Evolutionary conservation across 352 stramenopile species (phyloP), one percentile per base, ranked within the genome.

Genomic region (Phytophthora cryptogea): DNA sequence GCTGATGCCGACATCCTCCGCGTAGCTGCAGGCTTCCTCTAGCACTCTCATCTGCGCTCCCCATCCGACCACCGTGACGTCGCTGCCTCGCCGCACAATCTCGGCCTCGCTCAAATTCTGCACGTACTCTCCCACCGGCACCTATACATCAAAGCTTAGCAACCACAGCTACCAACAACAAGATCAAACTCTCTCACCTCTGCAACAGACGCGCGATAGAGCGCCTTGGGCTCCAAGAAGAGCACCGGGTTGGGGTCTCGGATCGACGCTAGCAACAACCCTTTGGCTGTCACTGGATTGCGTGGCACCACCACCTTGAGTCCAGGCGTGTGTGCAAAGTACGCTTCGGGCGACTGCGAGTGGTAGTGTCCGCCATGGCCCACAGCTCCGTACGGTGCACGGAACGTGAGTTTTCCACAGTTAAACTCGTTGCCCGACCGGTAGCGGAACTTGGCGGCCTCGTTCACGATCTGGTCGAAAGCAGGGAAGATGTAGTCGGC

Each of bases 391-490:
- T 97, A 99, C 20, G 97, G 97, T 14, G 93, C 84, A 20, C 97
- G 92, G 48, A 99, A 81, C 3, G 96, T 99, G 36, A 99, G 86
- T 53, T 97, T 97, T 35, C 97, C 97, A 69, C 95, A 99, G 74
- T 99, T 81, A 75, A 98, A 99, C 75, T 99, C 90, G 73, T 97
- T 96, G 17, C 97, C 97, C 37, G 86, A 98, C n/a, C 97, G 86
- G 75, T 98, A 99, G 1, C 97, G 87, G 78, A 98, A 99, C 72
- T 99, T 99, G 47, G 97, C 96, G 28, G 97, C 96, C 72, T 99
- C 97, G 70, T 99, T 99, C 28, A 99, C 96, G 64, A 99, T 97
- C 73, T 96, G 92, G 61, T 98, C 94, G 58, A 98, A 98, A 3
- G 91, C 94, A 6, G 93, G 93, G 73, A 99, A 99, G 50, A 99